Evolutionary conservation across 2,329 filamentous ascomycete genomes (phyloP), one percentile per base, ranked within the genome.

Genomic region (Pestalotiopsis sp.): DNA sequence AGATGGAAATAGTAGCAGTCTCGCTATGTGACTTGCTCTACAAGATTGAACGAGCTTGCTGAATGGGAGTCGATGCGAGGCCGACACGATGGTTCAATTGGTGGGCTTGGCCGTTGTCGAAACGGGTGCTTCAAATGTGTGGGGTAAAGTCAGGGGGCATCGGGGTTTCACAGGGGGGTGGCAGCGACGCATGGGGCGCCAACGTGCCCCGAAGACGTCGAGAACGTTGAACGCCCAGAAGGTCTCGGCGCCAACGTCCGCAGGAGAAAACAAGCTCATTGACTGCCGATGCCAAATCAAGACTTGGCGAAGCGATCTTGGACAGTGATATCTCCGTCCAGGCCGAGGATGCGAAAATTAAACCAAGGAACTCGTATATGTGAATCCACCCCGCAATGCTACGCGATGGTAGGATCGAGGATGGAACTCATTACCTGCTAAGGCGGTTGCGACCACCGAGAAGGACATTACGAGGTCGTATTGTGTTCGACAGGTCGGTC

Each of bases 51-150:
- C 17, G 6, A n/a, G 45, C 45, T 11, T 52, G 13, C 31, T 36
- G 59, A 62, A 36, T 4, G 13, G 0, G 27, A 40, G 6, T 52
- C 31, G 31, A 38, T 62, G 27, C 31, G 31, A 36, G 20, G 27
- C 4, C 59, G 27, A 36, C 31, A n/a, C 25, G 25, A n/a, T 36
- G 25, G 59, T 62, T 62, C 59, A 40, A 62, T 62, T 62, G 59
- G 59, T 62, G 59, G 57, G 59, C 27, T 36, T 36, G 59, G 31
- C 59, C 59, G 23, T 31, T 17, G n/a, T 62, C 59, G 59, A 62
- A 62, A 62, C 59, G 36, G 31, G 59, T 62, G 59, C 59, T 62
- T 62, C 59, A 62, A 62, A 62, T 40, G n/a, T 62, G 59, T 62
- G 59, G 59, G 59, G 59, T 62, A 62, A 20, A 11, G 58, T 31